A percentile compares a stretch with the other conserved stretches of the same genome.
These are phyloP conservation scores for Beauveria australis DNA, from an alignment of 2,329 filamentous ascomycete genomes.

Conservation along the genomic window DNA sequence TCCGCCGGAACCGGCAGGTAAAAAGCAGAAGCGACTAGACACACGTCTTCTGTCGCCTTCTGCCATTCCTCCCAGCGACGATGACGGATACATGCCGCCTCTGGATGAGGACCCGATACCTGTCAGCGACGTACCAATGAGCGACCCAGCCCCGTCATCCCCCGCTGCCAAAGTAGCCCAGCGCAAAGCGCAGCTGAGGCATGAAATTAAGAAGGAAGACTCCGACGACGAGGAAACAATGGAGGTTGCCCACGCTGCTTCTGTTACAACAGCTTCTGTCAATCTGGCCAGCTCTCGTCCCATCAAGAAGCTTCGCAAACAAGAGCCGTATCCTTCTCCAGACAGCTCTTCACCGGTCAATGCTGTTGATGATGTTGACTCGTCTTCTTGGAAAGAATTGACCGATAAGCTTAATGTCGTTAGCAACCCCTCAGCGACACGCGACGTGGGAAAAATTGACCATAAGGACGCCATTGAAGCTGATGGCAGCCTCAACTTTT, in stretches of 20 bases:
- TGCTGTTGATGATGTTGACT: conserved; percentile 57
- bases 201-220: conserved; percentile 52
- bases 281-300: conserved; percentile 74
- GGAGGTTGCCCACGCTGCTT: conserved; percentile 73
- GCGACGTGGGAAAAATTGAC: conserved; percentile 69
- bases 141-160: conserved; percentile 78
- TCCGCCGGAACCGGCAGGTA: conserved; percentile 45
- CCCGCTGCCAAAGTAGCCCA: conserved; percentile 72
- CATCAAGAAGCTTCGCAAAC: conserved; percentile 65
- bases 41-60: conserved; percentile 38
- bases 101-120: conserved; percentile 53
- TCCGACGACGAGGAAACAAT: conserved; percentile 78
- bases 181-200: conserved; percentile 52
- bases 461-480: conserved; percentile 83
- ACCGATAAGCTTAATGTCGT: conserved; percentile 80
- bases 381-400: conserved; percentile 81
- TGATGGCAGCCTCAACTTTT: conserved; percentile 86
- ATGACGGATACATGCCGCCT: conserved; percentile 47
- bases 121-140: conserved; percentile 58
- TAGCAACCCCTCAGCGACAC: conserved; percentile 60
- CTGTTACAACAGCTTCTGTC: conserved; percentile 60
- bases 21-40: conserved; percentile 48
- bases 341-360: conserved; percentile 68
- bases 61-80: conserved; percentile 36
- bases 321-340: conserved; percentile 59